Evolutionary conservation across 805 yeast genomes (phyloP), one percentile per base, ranked within the genome.

Genomic region (Teunomyces panamensis): DNA sequence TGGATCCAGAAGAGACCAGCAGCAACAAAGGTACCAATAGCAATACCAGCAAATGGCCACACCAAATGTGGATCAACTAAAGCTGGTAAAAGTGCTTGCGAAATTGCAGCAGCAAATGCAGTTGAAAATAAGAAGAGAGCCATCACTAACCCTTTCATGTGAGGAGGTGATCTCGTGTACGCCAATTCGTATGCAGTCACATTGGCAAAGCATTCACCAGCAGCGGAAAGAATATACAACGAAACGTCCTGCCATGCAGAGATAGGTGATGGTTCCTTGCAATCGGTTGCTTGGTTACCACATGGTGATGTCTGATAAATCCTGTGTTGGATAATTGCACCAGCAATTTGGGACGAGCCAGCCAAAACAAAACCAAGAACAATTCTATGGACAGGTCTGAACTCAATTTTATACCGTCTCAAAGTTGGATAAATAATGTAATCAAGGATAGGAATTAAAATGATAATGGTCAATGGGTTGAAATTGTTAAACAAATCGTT

Each of bases 151-250:
- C 81, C 77, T 56, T 74, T 74, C 78, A 78, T 72, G 35, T 69
- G 64, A 6, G 67, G 73, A 29, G 83, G 81, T 5, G 82, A 67
- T 57, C 77, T 65, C 2, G 80, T 71, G 59, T 78, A 79, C 0
- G 84, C 83, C 48, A 78, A 63, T 58, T 79, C 82, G 55, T 78
- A 79, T 30, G 75, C 80, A 10, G 82, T 77, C 27, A 73, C 71
- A 46, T 62, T 71, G 9, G 80, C 75, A 55, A 77, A 78, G 59
- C 81, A 77, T 58, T 79, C 83, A 43, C 81, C 78, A 8, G 71
- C 67, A 14, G 83, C 83, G 32, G 72, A 71, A 43, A 78, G 59
- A n/a, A 70, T 58, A 52, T 69, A 76, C 39, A 56, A 47, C n/a
- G 51, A 46, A 8, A 56, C 57, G 26, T 58, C 63, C 37, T 54